A percentile compares a stretch with the other conserved stretches of the same genome.
Evolutionary conservation across 192 early-diverging fungal genomes (phyloP).

Genomic region (Umbelopsis sp.): DNA sequence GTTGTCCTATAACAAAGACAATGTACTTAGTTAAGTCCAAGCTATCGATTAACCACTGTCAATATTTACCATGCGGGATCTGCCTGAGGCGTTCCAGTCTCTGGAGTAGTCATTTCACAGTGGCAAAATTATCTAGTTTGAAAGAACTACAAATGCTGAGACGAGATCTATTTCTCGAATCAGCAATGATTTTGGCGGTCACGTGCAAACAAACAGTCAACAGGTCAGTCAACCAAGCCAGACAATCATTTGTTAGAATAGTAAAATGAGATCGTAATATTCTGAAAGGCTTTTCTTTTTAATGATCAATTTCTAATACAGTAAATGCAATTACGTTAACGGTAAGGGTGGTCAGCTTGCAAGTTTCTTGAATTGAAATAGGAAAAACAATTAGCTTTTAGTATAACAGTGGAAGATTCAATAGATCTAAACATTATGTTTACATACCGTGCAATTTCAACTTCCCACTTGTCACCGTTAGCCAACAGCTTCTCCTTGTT

Average conservation of each 20-base stretch:
- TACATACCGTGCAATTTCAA: conserved; percentile 82
- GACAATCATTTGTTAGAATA: neutral
- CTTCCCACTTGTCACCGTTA: conserved; percentile 99
- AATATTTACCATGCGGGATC: neutral
- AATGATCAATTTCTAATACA: conserved; percentile 15
- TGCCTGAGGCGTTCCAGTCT: neutral
- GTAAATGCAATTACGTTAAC: conserved; percentile 29
- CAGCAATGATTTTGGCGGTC: too few relatives aligned
- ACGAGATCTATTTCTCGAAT: too few relatives aligned
- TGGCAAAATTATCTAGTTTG: too few relatives aligned
- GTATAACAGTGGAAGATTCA: neutral
- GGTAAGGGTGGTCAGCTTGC: conserved; percentile 47
- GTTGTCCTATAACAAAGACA: neutral
- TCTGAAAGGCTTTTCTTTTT: conserved; percentile 6
- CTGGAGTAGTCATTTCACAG: conserved; percentile 4
- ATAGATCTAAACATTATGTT: conserved; percentile 23
- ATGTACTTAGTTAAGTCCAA: neutral
- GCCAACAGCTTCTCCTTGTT: conserved; percentile 97
- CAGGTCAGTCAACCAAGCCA: too few relatives aligned
- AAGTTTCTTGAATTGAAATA: conserved; percentile 39
- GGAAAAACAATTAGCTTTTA: neutral
- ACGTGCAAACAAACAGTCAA: too few relatives aligned
- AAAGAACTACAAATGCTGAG: too few relatives aligned
- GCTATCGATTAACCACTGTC: neutral
- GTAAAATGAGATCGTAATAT: neutral